Conservation (phyloP, 805 yeast species). For the Kuraishia borneana region DNA sequence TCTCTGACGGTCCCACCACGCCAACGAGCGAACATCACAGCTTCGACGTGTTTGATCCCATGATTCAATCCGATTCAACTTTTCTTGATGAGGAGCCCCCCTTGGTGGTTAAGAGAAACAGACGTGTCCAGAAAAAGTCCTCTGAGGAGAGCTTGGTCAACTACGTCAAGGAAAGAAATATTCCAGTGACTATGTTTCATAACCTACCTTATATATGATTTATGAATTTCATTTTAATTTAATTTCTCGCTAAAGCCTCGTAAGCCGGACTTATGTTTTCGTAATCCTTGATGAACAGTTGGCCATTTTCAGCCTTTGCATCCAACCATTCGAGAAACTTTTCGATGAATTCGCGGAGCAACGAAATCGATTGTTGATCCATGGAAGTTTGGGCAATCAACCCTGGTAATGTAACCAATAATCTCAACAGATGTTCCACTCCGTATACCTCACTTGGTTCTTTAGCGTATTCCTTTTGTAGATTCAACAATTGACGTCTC, state of each 20-base stretch:
- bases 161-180: not conserved
- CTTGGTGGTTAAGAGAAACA: not conserved
- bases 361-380: constrained; percentile 62
- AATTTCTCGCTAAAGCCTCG: constrained; percentile 21
- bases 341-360: constrained; percentile 43
- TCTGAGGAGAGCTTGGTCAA: not conserved
- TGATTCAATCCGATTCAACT: not conserved
- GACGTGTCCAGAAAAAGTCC: not conserved
- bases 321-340: constrained; percentile 42
- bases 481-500: constrained; percentile 53
- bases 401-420: constrained; percentile 74
- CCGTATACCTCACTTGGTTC: constrained; percentile 49
- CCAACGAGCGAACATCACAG: no score
- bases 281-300: constrained; percentile 27
- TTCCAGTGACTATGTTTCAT: not conserved
- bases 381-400: constrained; percentile 67
- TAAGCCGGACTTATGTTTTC: constrained; percentile 41
- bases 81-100: not conserved
- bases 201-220: not conserved
- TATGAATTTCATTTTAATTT: constrained; percentile 1
- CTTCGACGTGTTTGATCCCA: not conserved
- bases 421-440: constrained; percentile 67
- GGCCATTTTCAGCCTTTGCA: constrained; percentile 19
- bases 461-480: constrained; percentile 21
- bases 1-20: not conserved